Evolutionary conservation across 345 rosid species (phyloP).

Genomic region (Sisymbrium altissimum): DNA sequence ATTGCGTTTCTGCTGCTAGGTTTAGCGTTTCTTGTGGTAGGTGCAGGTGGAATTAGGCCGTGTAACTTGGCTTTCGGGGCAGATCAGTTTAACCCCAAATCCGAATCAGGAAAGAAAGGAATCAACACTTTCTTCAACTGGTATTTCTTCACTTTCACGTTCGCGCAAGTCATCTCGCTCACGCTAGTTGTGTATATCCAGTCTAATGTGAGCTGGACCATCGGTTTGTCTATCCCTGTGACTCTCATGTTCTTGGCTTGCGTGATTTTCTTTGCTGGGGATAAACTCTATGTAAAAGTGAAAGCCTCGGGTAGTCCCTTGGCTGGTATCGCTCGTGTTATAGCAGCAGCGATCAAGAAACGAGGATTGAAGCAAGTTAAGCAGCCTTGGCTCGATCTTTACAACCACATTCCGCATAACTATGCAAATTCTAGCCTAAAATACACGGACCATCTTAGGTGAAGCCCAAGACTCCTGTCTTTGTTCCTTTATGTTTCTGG

Average conservation of each 20-base stretch:
- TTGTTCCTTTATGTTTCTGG: not conserved
- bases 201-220: constrained; percentile 73
- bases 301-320: constrained; percentile 75
- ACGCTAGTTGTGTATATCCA: constrained; percentile 71
- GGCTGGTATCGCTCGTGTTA: constrained; percentile 53
- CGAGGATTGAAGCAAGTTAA: constrained; percentile 43
- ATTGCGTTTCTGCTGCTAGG: constrained; percentile 49
- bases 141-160: constrained; percentile 80
- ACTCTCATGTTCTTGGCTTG: constrained; percentile 61
- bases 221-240: constrained; percentile 71
- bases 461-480: not conserved
- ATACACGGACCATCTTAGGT: constrained; percentile 40
- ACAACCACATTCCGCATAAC: constrained; percentile 34
- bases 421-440: constrained; percentile 20
- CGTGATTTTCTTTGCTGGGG: constrained; percentile 50
- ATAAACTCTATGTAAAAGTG: constrained; percentile 68
- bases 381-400: constrained; percentile 38
- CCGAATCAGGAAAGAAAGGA: constrained; percentile 70
- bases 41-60: constrained; percentile 79
- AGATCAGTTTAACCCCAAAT: constrained; percentile 71
- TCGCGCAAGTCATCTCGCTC: constrained; percentile 66
- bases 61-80: constrained; percentile 79
- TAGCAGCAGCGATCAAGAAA: constrained; percentile 55
- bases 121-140: constrained; percentile 81
- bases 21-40: constrained; percentile 49